These are phyloP conservation scores for Fusarium dimerum DNA, from an alignment of 2,329 filamentous ascomycete genomes.

Conservation along the genomic window DNA sequence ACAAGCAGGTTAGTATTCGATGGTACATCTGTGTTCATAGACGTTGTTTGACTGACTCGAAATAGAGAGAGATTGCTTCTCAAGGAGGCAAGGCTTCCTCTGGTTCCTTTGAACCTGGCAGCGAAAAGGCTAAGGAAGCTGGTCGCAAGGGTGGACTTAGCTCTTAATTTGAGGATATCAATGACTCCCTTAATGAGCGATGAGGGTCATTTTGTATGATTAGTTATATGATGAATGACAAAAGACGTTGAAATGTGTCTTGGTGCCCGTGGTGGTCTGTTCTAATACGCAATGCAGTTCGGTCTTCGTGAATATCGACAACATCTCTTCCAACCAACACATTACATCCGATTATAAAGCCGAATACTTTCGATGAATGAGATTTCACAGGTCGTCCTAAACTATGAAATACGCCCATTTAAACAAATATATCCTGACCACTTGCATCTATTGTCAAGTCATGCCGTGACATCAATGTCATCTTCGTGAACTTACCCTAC, in stretches of 20 bases:
- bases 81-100: slow-evolving; percentile 54
- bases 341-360: too few species aligned
- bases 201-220: background rate
- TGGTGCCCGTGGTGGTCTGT: too few species aligned
- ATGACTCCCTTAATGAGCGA: background rate
- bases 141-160: slow-evolving; percentile 52
- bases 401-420: too few species aligned
- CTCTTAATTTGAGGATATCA: slow-evolving; percentile 2
- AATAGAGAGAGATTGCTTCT: slow-evolving; percentile 53
- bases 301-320: too few species aligned
- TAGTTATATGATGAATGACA: background rate
- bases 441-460: too few species aligned
- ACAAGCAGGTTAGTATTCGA: slow-evolving; percentile 39
- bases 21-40: slow-evolving; percentile 32
- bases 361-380: too few species aligned
- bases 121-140: slow-evolving; percentile 53
- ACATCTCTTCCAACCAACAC: too few species aligned
- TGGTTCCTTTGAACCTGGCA: slow-evolving; percentile 56
- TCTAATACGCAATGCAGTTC: too few species aligned
- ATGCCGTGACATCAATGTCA: too few species aligned
- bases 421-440: too few species aligned
- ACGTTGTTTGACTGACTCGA: background rate
- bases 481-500: background rate
- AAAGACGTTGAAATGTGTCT: background rate
- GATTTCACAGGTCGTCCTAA: too few species aligned